phyloP scores from a whole-genome alignment of 2,329 filamentous ascomycete species.

The Alternaria longipes region DNA sequence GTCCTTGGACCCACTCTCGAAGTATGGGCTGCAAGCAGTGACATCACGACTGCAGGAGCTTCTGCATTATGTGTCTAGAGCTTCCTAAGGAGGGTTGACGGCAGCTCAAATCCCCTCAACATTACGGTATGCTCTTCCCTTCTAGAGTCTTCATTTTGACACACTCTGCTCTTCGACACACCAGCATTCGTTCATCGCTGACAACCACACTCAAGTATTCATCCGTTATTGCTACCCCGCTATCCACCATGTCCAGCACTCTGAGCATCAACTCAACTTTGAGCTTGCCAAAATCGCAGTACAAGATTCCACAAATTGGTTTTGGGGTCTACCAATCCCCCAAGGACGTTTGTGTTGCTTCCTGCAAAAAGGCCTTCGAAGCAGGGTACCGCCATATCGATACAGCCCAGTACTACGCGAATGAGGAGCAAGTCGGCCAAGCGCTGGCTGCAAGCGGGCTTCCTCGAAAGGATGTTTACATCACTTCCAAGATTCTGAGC shows the following conservation, averaged over 20 bases:
- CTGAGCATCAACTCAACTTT: slow-evolving; percentile 60
- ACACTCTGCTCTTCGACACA: slow-evolving; percentile 8
- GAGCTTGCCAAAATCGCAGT: slow-evolving; percentile 59
- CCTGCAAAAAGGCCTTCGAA: slow-evolving; percentile 66
- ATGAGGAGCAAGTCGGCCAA: slow-evolving; percentile 72
- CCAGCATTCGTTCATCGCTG: slow-evolving; percentile 10
- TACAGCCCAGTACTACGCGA: slow-evolving; percentile 74
- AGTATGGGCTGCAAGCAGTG: slow-evolving; percentile 19
- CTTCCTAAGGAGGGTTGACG: slow-evolving; percentile 2
- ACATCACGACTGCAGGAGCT: slow-evolving; percentile 28
- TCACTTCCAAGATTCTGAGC: slow-evolving; percentile 75
- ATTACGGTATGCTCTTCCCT: slow-evolving; percentile 20
- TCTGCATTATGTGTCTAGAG: slow-evolving; percentile 11
- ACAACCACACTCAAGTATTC: slow-evolving; percentile 12
- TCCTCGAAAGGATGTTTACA: slow-evolving; percentile 67
- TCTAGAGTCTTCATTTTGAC: slow-evolving; percentile 8
- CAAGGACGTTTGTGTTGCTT: slow-evolving; percentile 63
- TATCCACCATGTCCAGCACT: slow-evolving; percentile 26
- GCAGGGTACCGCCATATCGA: slow-evolving; percentile 71
- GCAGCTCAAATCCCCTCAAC: background rate
- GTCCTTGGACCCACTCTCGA: slow-evolving; percentile 11
- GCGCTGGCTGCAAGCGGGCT: slow-evolving; percentile 68
- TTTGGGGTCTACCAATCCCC: slow-evolving; percentile 76
- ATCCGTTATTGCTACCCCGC: slow-evolving; percentile 17
- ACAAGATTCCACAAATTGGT: slow-evolving; percentile 71